phyloP scores from a whole-genome alignment of 1,284 basidiomycete genomes.

The Mixia osmundae region DNA sequence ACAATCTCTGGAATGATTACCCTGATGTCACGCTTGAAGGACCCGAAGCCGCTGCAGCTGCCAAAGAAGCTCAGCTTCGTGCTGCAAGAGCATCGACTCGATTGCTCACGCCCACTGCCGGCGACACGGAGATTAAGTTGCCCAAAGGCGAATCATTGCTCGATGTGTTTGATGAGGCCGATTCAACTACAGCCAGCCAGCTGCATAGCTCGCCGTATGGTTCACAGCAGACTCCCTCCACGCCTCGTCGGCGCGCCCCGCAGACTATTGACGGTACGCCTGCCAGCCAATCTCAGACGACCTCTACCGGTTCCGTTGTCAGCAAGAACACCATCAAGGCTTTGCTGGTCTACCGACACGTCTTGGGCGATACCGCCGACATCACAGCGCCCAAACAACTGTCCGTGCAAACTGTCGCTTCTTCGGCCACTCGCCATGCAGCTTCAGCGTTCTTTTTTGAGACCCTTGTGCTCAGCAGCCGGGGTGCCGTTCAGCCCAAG shows the following conservation, averaged over 20 bases:
- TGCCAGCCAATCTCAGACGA: too few species aligned
- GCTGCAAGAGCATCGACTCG: not conserved
- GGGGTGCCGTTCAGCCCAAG: conserved; percentile 59
- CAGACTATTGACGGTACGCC: too few species aligned
- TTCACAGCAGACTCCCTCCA: not conserved
- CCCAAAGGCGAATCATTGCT: not conserved
- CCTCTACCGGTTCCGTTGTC: conserved; percentile 4
- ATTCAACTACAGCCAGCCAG: conserved; percentile 3
- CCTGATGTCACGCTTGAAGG: too few species aligned
- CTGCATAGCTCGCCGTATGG: conserved; percentile 4
- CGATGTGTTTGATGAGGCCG: conserved; percentile 5
- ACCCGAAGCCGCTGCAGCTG: too few species aligned
- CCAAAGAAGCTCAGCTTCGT: too few species aligned
- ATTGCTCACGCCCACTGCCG: conserved; percentile 3
- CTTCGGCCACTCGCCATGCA: conserved; percentile 68
- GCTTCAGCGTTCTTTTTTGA: conserved; percentile 96
- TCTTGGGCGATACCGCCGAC: too few species aligned
- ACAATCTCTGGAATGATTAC: too few species aligned
- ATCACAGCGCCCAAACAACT: too few species aligned
- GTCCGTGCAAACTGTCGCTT: too few species aligned
- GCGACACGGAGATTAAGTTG: conserved; percentile 23
- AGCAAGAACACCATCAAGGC: conserved; percentile 71
- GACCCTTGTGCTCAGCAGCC: conserved; percentile 72
- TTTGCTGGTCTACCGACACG: conserved; percentile 50
- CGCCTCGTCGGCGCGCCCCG: conserved; percentile 1